phyloP scores from a whole-genome alignment of 75 land plant genomes.

The Picea glauca region DNA sequence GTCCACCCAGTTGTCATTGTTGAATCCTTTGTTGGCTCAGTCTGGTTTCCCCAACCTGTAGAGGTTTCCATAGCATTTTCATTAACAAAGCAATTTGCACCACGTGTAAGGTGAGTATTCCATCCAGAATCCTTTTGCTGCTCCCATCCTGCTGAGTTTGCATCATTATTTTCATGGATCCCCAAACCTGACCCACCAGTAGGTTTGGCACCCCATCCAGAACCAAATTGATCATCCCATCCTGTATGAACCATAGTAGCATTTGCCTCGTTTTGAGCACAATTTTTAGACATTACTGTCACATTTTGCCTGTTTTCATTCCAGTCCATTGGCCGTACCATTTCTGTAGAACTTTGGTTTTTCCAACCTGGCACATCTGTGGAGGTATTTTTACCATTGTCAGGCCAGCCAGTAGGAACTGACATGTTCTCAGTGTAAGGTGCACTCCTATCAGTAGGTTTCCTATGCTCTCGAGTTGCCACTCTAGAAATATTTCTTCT shows the following conservation, averaged over 20 bases:
- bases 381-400: not conserved
- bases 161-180: not conserved
- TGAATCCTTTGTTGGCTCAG: slow-evolving; percentile 5
- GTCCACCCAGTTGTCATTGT: slow-evolving; percentile 10
- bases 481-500: not conserved
- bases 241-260: not conserved
- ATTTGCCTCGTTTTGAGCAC: not conserved
- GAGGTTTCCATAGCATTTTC: too few relatives aligned
- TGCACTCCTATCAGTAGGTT: not conserved
- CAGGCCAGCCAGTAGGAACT: slow-evolving; percentile 3
- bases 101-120: too few relatives aligned
- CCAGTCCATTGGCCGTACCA: slow-evolving; percentile 1
- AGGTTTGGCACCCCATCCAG: slow-evolving; percentile 2
- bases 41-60: slow-evolving; percentile 1
- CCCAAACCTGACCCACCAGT: not conserved
- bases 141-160: not conserved
- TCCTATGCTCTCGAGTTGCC: not conserved
- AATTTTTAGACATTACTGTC: not conserved
- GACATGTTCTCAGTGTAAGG: not conserved
- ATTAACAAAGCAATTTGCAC: too few relatives aligned
- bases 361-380: not conserved
- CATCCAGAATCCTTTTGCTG: slow-evolving; percentile 8
- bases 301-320: not conserved
- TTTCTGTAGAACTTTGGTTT: not conserved
- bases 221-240: slow-evolving; percentile 5